A percentile compares a stretch with the other conserved stretches of the same genome.
Conservation (phyloP, 2,329 filamentous ascomycete genomes). For the Rhynchosporium graminicola region DNA sequence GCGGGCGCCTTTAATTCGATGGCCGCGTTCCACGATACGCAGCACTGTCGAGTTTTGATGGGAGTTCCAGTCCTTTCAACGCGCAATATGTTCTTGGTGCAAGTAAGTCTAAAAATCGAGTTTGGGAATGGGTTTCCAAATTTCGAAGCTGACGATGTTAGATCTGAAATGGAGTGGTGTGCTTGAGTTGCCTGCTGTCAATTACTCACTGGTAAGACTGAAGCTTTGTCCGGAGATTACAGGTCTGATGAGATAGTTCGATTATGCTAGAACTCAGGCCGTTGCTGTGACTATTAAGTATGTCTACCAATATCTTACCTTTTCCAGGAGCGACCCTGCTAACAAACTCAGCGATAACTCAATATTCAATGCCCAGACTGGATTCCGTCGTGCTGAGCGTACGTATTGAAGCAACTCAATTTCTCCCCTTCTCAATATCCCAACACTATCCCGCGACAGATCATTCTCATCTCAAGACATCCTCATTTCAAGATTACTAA, state of each 20-base stretch:
- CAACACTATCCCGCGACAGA: no score
- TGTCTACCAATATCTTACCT: not conserved
- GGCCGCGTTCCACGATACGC: constrained; percentile 47
- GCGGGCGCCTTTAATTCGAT: constrained; percentile 47
- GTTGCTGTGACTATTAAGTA: constrained; percentile 30
- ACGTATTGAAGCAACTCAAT: no score
- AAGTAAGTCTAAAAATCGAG: not conserved
- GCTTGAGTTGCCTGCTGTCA: constrained; percentile 49
- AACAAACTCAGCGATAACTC: constrained; percentile 47
- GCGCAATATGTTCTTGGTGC: constrained; percentile 53
- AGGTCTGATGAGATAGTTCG: constrained; percentile 24
- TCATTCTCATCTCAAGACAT: no score
- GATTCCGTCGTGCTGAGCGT: constrained; percentile 60
- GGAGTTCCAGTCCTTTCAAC: constrained; percentile 49
- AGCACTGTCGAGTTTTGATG: constrained; percentile 45
- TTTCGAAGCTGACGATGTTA: constrained; percentile 20
- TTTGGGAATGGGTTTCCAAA: not conserved
- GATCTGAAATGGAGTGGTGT: constrained; percentile 54
- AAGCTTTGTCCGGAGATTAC: not conserved
- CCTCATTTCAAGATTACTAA: no score
- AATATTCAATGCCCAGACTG: constrained; percentile 60
- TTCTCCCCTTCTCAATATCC: no score
- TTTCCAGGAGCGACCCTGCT: not conserved
- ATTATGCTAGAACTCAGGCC: constrained; percentile 22
- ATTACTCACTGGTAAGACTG: constrained; percentile 44